Base-by-base conservation (phyloP, 768 basidiomycete species). In the Kockovaella imperatae region DNA sequence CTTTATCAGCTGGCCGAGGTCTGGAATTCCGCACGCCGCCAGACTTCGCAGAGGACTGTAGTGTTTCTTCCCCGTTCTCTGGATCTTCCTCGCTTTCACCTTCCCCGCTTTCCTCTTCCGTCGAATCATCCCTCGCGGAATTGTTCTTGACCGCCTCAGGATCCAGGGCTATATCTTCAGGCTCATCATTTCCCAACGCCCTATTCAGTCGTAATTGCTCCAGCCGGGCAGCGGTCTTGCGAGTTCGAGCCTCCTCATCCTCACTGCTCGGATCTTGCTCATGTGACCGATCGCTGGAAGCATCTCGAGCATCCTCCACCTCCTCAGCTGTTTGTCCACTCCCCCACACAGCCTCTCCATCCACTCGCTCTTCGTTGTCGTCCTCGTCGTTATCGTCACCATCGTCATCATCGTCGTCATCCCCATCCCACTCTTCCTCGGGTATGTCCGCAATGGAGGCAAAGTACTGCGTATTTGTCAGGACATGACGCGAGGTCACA, bases 111-210 rank as follows among this genome's bases (percentile, higher is more conserved):
- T 52, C 7, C 31, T 52, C 18, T 45, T 38, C 20, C 49, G 48
- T 40, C 15, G 53, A 45, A 18, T 35, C 17, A 34, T 42, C 28
- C 21, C 34, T 50, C 20, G 20, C 8, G 35, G 41, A 45, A 38
- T 34, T 32, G 42, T 49, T 36, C 38, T 18, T 18, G 30, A 34
- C n/a, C 5, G 7, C 28, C n/a, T 43, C 38, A 34, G 47, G 17
- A 11, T 47, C 48, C 20, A 29, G 38, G n/a, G 26, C 50, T 28
- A 38, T 4, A 4, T 49, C 52, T 18, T 26, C 21, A n/a, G 28
- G 28, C 13, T 50, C 53, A 39, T 60, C 57, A 49, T 64, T 68
- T 1, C 64, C 64, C 7, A 68, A 43, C 13, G 62, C 65, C 47
- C 54, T 55, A 48, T 51, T 51, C 11, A 67, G 53, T 14, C 62